These are phyloP conservation scores for Suhomyces bribrorum DNA, from an alignment of 1,139 yeast species.

Conservation along the genomic window DNA sequence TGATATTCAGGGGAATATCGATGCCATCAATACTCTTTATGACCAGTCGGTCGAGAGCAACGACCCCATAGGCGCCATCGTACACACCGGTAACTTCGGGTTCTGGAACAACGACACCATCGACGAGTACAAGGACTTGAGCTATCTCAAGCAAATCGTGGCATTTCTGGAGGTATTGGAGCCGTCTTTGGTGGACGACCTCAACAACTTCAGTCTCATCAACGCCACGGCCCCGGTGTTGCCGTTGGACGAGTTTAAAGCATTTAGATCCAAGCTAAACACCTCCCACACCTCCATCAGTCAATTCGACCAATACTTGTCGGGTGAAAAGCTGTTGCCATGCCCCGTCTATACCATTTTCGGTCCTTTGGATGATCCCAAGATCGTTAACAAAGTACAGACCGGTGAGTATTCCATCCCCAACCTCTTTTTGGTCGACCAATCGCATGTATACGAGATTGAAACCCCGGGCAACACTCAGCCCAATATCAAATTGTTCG, in stretches of 20 bases:
- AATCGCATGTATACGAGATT: slow-evolving; percentile 45
- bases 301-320: slow-evolving; percentile 54
- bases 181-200: slow-evolving; percentile 43
- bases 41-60: slow-evolving; percentile 16
- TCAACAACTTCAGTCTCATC: slow-evolving; percentile 48
- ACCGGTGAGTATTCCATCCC: slow-evolving; percentile 53
- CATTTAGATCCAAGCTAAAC: slow-evolving; percentile 7
- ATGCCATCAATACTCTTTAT: slow-evolving; percentile 21
- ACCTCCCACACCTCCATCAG: slow-evolving; percentile 44
- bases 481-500: slow-evolving; percentile 55
- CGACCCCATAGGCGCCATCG: slow-evolving; percentile 35
- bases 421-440: slow-evolving; percentile 65
- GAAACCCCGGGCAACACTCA: slow-evolving; percentile 39
- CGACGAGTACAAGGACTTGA: slow-evolving; percentile 50
- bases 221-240: slow-evolving; percentile 15
- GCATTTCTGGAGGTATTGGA: slow-evolving; percentile 65
- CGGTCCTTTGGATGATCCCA: slow-evolving; percentile 76
- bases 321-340: slow-evolving; percentile 47
- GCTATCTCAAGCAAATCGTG: slow-evolving; percentile 62
- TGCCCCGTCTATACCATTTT: slow-evolving; percentile 76
- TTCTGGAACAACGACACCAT: slow-evolving; percentile 66
- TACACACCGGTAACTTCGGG: slow-evolving; percentile 82
- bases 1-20: slow-evolving; percentile 39
- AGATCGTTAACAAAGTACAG: slow-evolving; percentile 62
- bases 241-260: slow-evolving; percentile 5